Conservation (phyloP, 2,329 filamentous ascomycete species). For the Penicillium sp. region DNA sequence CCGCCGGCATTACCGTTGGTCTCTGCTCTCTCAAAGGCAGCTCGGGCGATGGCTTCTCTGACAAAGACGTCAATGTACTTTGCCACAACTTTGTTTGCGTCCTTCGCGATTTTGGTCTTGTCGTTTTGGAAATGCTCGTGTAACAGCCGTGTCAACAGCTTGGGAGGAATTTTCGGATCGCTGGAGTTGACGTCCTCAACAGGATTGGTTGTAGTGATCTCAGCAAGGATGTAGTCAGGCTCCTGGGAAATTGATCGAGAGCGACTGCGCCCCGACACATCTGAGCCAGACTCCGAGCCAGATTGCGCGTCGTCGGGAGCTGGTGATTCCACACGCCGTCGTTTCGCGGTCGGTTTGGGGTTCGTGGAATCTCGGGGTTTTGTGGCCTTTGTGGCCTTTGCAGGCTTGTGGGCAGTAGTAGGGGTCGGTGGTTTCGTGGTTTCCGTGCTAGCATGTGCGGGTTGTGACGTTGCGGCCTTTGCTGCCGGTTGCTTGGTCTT, state of each 20-base stretch:
- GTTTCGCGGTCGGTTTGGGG: constrained; percentile 6
- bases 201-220: constrained; percentile 37
- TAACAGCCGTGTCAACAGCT: constrained; percentile 73
- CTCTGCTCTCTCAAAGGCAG: constrained; percentile 67
- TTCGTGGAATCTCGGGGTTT: too few species aligned
- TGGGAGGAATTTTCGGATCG: constrained; percentile 63
- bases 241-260: constrained; percentile 35
- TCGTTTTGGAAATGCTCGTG: constrained; percentile 75
- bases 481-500: constrained; percentile 19
- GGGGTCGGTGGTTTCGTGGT: constrained; percentile 11
- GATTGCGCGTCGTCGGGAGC: constrained; percentile 11
- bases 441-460: neutral
- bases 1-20: constrained; percentile 34
- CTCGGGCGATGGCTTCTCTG: constrained; percentile 80
- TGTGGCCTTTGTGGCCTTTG: constrained; percentile 11
- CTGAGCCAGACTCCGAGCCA: constrained; percentile 23
- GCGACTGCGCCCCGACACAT: constrained; percentile 13
- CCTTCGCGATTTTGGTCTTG: constrained; percentile 71
- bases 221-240: constrained; percentile 51
- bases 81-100: constrained; percentile 73
- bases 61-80: constrained; percentile 93
- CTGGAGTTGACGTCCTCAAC: constrained; percentile 33
- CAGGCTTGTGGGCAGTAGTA: constrained; percentile 6
- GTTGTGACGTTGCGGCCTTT: constrained; percentile 10
- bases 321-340: constrained; percentile 15